Evolutionary conservation across 164 flowering plant genomes (phyloP).

Genomic region (Magnolia kwangsiensis): DNA sequence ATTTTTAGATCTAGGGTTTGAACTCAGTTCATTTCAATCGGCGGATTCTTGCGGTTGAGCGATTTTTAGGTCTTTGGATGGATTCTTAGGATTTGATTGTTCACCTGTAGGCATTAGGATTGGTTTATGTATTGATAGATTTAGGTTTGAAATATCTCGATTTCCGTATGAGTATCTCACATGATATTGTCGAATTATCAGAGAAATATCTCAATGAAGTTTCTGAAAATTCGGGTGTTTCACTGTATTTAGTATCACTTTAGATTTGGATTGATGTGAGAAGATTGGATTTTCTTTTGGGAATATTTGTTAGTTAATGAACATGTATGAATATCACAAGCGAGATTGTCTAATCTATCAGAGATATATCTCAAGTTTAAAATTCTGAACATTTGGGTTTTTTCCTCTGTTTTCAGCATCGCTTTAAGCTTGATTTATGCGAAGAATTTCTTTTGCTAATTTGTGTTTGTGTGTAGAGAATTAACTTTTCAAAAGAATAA

Average conservation of each 20-base stretch:
- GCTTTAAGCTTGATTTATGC: neutral
- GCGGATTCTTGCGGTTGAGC: neutral
- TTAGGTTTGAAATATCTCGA: neutral
- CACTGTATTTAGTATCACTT: neutral
- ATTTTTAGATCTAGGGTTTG: neutral
- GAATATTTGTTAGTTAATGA: no score
- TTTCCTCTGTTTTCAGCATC: neutral
- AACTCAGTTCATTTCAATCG: neutral
- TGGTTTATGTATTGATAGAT: neutral
- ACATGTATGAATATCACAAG: no score
- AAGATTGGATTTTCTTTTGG: no score
- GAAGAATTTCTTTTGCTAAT: neutral
- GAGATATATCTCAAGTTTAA: no score
- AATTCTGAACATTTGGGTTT: no score
- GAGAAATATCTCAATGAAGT: no score
- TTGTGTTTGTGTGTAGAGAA: neutral
- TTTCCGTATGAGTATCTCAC: no score
- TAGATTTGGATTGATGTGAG: no score
- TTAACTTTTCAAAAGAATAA: no score
- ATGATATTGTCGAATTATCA: no score
- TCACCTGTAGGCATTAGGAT: neutral
- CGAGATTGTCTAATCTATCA: no score
- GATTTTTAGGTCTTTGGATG: neutral
- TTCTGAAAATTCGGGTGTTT: neutral
- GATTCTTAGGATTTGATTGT: neutral